Evolutionary conservation across 805 yeast species (phyloP).

Genomic region (Metschnikowia kunwiensis): DNA sequence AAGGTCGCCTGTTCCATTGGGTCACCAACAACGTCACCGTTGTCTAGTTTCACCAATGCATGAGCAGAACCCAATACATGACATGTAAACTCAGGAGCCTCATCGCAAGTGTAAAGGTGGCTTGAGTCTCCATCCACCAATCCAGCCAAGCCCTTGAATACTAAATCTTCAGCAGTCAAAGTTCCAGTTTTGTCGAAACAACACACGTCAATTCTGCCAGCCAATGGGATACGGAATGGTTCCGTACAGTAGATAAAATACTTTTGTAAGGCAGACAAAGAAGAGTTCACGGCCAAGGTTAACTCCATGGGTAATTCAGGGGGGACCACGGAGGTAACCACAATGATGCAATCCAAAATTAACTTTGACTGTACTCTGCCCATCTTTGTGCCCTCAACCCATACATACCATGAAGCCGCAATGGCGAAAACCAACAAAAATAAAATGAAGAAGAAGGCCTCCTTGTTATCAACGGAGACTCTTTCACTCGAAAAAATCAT

Average conservation of each 20-base stretch:
- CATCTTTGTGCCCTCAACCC: constrained; percentile 96
- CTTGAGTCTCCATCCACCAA: constrained; percentile 51
- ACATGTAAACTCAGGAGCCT: constrained; percentile 67
- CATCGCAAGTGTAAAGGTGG: constrained; percentile 51
- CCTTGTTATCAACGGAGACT: constrained; percentile 92
- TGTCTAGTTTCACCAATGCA: constrained; percentile 89
- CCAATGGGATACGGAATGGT: constrained; percentile 96
- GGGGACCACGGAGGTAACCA: constrained; percentile 96
- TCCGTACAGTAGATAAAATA: constrained; percentile 93
- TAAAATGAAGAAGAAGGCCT: constrained; percentile 87
- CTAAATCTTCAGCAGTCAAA: constrained; percentile 92
- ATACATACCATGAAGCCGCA: constrained; percentile 95
- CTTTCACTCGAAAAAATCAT: constrained; percentile 97
- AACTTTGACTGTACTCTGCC: constrained; percentile 94
- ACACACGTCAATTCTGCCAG: constrained; percentile 97
- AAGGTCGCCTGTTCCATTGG: constrained; percentile 98
- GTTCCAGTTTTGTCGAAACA: constrained; percentile 99
- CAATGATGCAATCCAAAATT: constrained; percentile 91
- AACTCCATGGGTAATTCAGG: constrained; percentile 99
- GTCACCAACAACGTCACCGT: constrained; percentile 97
- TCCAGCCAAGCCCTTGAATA: constrained; percentile 95
- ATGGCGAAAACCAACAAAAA: constrained; percentile 88
- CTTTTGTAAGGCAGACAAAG: constrained; percentile 83
- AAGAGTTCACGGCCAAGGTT: constrained; percentile 95
- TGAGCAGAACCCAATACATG: constrained; percentile 90